Conservation (phyloP, 371 early-diverging fungal species). For the Lichtheimia corymbifera region DNA sequence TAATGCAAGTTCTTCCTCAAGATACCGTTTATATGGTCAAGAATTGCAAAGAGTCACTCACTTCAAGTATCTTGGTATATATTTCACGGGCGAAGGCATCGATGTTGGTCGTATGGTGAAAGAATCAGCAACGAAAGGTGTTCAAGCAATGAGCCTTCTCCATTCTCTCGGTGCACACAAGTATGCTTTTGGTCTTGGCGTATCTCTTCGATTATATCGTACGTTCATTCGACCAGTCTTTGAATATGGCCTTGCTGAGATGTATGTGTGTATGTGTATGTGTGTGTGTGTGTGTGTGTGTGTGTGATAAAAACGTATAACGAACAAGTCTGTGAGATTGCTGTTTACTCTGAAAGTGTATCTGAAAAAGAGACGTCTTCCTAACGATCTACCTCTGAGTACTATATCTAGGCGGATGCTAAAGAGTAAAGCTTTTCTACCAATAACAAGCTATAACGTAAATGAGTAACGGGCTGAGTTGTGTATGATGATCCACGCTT, state of each 20-base stretch:
- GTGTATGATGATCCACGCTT: no score
- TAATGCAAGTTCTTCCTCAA: not conserved
- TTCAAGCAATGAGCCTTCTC: not conserved
- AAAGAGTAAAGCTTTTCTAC: no score
- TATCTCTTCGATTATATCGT: not conserved
- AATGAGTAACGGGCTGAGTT: no score
- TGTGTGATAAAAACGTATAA: no score
- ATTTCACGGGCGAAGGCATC: not conserved
- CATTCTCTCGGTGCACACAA: not conserved
- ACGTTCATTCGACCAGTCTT: constrained; percentile 6
- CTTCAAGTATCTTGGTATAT: constrained; percentile 6
- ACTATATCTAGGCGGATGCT: no score
- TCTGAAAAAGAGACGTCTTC: no score
- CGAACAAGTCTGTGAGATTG: no score
- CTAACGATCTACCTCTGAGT: no score
- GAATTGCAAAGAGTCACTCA: not conserved
- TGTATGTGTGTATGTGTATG: no score
- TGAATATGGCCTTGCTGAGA: constrained; percentile 15
- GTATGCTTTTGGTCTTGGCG: constrained; percentile 1
- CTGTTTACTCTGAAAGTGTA: no score
- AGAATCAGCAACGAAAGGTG: not conserved
- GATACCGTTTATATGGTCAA: not conserved
- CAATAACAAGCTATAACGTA: no score
- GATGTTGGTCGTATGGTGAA: not conserved
- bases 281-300: no score